Evolutionary conservation across 495 filamentous ascomycete species (phyloP).

Genomic region (Xylaria palmicola): DNA sequence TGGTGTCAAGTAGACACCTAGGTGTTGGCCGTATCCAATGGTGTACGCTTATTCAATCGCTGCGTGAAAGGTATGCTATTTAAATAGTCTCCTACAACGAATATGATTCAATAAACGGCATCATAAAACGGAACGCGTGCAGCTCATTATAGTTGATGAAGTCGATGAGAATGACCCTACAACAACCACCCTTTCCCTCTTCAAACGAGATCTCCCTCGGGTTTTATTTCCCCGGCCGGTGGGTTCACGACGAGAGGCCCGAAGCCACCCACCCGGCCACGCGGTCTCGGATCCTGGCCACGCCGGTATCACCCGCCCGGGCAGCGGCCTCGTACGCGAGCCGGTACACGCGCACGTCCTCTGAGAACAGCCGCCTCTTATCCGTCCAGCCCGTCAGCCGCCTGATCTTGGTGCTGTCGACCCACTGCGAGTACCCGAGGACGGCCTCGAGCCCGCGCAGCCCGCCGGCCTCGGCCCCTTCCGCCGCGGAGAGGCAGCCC

Average conservation of each 20-base stretch:
- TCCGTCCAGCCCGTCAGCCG: slow-evolving; percentile 41
- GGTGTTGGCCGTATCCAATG: background rate
- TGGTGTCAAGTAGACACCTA: background rate
- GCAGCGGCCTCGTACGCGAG: slow-evolving; percentile 41
- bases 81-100: no score
- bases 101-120: no score
- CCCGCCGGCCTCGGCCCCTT: background rate
- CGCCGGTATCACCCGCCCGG: slow-evolving; percentile 19
- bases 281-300: slow-evolving; percentile 21
- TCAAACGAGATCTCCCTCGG: no score
- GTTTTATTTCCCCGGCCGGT: no score
- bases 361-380: slow-evolving; percentile 34
- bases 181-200: background rate
- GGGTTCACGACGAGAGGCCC: no score
- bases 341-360: slow-evolving; percentile 36
- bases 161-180: background rate
- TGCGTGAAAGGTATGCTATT: no score
- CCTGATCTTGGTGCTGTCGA: slow-evolving; percentile 41
- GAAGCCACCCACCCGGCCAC: background rate
- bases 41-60: background rate
- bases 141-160: background rate
- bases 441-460: slow-evolving; percentile 15
- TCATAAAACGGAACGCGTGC: no score
- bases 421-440: slow-evolving; percentile 41
- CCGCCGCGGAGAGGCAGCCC: background rate